Conservation (phyloP, 352 stramenopile species). For the Globisporangium okanoganense region DNA sequence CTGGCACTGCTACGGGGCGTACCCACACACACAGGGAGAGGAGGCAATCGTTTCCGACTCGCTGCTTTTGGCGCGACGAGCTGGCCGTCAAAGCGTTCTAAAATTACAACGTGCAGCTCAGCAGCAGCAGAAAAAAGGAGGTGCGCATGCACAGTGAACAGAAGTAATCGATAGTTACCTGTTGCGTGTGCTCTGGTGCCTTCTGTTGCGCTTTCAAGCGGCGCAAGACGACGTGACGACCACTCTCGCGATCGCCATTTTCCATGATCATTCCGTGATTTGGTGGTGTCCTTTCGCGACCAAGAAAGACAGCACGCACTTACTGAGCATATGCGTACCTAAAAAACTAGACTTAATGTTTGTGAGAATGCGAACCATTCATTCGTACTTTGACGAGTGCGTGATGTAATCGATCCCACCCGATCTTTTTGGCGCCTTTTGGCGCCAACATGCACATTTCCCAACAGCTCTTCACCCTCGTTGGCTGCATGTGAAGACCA, state of each 20-base stretch:
- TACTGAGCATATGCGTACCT: not conserved
- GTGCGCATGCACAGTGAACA: not conserved
- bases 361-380: not conserved
- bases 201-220: not conserved
- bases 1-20: too few species aligned
- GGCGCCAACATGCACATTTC: not conserved
- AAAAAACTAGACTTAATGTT: not conserved
- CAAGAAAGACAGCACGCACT: not conserved
- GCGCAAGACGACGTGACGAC: too few species aligned
- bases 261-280: not conserved
- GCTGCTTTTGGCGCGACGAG: not conserved
- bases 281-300: conserved; percentile 2
- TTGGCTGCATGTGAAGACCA: not conserved
- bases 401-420: not conserved
- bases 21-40: not conserved
- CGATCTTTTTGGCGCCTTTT: not conserved
- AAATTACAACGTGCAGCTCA: not conserved
- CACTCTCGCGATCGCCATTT: not conserved
- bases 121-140: not conserved
- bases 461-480: not conserved
- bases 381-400: not conserved
- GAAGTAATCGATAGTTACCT: not conserved
- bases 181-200: not conserved
- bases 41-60: not conserved
- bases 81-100: not conserved